Base-by-base conservation (phyloP, 2,329 filamentous ascomycete genomes). In the Zymoseptoria crescenta region DNA sequence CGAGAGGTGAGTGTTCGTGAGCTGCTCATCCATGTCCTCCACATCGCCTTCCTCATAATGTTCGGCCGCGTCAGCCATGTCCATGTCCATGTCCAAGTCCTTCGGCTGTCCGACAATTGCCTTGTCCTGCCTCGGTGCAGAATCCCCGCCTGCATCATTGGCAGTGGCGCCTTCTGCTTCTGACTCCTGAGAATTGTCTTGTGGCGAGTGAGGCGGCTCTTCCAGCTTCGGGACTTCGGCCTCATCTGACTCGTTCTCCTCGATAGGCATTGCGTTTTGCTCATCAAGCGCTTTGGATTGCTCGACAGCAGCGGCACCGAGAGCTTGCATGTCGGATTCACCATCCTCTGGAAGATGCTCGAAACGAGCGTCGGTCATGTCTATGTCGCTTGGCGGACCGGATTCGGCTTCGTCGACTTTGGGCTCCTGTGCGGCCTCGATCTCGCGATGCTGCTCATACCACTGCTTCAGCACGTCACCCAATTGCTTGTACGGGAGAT, bases 391-490 rank as follows among this genome's bases (percentile, higher is more conserved):
- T 72, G 77, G 64, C 76, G 72, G 69, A 51, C 75, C 71, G 59
- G 75, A 70, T 55, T 79, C 76, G 64, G 83, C 75, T 30, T 82
- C 79, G 20, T 80, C 74, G 10, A 81, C 77, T 52, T 84, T 80
- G 2, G 74, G 68, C 30, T 77, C 73, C 10, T 72, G 74, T 20
- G 76, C 75, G 4, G 82, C 76, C 59, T 87, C 81, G 67, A 99
- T 97, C 62, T 96, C 88, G 52, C 84, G 84, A 68, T 95, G 89
- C 69, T 91, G 89, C 59, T 89, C 84, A 73, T 97, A 92, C 90
- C 92, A 99, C 67, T 87, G 85, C 73, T 97, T 92, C 30, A 99
- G 80, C 5, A 91, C 88, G 76, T 99, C 91, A 21, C 94, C 94
- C 29, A 99, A 83, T 70, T 96, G 95, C 76, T 94, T 94, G 80